Percentiles rank a stretch among this genome's conserved stretches.
These are phyloP conservation scores for Colletotrichum caudatum DNA, from an alignment of 2,329 filamentous ascomycete genomes.

Conservation along the genomic window DNA sequence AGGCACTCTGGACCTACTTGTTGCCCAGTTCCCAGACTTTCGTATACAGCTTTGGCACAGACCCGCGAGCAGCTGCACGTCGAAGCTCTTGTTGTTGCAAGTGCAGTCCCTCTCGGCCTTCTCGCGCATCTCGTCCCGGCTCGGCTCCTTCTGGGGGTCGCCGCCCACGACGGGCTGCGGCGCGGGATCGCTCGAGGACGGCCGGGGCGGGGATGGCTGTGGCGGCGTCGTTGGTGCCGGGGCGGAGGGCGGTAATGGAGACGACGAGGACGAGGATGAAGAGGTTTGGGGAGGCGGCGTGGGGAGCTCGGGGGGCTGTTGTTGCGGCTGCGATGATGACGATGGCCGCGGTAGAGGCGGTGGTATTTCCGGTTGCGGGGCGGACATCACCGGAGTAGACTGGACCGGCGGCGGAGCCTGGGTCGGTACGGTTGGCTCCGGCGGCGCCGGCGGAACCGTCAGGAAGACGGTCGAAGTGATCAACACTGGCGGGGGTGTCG, in stretches of 20 bases:
- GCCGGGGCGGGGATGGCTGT: neutral
- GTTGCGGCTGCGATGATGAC: neutral
- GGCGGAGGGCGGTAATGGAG: neutral
- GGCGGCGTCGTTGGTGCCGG: neutral
- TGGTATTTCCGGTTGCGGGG: neutral
- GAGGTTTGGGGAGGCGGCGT: neutral
- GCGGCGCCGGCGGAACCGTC: constrained; percentile 1
- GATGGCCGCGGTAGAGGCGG: neutral
- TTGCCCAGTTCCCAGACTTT: constrained; percentile 48
- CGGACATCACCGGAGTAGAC: neutral
- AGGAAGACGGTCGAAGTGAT: constrained; percentile 5
- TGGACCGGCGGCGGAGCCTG: neutral
- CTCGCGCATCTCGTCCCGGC: constrained; percentile 41
- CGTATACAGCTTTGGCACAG: constrained; percentile 55
- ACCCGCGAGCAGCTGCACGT: constrained; percentile 53
- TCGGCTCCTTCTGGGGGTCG: constrained; percentile 28
- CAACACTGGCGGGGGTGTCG: neutral
- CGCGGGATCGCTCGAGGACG: constrained; percentile 9
- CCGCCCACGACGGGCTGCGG: constrained; percentile 42
- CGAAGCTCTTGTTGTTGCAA: constrained; percentile 55
- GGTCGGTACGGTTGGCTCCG: neutral
- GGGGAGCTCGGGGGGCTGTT: neutral
- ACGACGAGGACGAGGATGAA: neutral
- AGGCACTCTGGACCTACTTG: constrained; percentile 46
- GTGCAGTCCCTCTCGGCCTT: constrained; percentile 53